Evolutionary conservation across 1,139 yeast species (phyloP), one percentile per base, ranked within the genome.

Genomic region (Saccharomyces hybrid): DNA sequence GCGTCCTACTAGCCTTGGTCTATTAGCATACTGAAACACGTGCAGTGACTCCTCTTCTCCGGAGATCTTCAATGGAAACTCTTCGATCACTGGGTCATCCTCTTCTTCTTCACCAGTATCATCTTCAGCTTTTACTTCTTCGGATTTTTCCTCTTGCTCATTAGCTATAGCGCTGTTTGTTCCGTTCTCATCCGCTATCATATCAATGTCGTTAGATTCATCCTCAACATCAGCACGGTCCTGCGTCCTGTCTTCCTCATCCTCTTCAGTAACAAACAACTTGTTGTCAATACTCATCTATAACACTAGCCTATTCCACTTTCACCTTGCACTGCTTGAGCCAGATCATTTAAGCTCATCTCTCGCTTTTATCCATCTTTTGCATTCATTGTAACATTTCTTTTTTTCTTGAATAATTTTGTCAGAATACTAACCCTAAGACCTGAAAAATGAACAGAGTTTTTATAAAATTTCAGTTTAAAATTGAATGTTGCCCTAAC

Each of bases 71-170:
- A 93, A 74, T 1, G 98, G 97, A 20, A 88, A 80, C 51, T 88
- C 88, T 51, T 81, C 78, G 1, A 90, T 77, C 8, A 93, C 78
- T 1, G 96, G 95, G 71, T 91, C 97, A 42, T 83, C 88, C 0
- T 75, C 79, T 25, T 71, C 75, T 26, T 54, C 55, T 34, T 52
- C 54, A n/a, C 13, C n/a, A 26, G 31, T 5, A n/a, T 27, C 48
- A 11, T 48, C 51, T 20, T n/a, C 32, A 13, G 23, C 11, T 11
- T 53, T 54, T 11, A 50, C 52, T 9, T 56, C 57, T 23, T 49
- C 58, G 23, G 55, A 57, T 14, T 38, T 50, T 9, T 49, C 56
- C 8, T 13, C 16, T 32, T 47, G 23, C 9, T 48, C 51, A 20
- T 14, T 46, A 50, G 13, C 42, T 16, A 25, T 49, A 49, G 51